Base-by-base conservation (phyloP, 129 eudicot species). In the Tagetes patula region DNA sequence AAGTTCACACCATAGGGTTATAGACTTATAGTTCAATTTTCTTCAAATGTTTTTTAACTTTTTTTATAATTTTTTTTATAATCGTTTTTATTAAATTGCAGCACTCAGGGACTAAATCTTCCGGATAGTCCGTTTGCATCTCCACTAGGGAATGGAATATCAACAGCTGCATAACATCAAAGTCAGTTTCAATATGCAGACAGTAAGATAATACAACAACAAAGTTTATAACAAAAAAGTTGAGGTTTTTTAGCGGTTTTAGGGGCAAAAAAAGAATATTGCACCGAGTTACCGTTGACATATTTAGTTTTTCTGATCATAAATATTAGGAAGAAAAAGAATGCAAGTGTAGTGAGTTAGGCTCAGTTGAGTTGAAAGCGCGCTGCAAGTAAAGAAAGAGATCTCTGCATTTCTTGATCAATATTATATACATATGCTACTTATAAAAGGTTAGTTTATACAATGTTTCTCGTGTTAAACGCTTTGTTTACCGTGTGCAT, bases 41-140 rank as follows among this genome's bases (percentile, higher is more conserved):
- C 1, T 54, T 30, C 11, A 55, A 7, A 34, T 41, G 30, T 2
- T 6, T 8, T 54, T 8, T 7, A 7, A 30, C 45, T 20, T n/a
- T 37, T 10, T 9, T 13, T 1, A 2, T 0, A 10, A 58, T 6
- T 3, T 1, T 0, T 42, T 32, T 54, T 40, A 30, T 55, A 20
- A 20, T 48, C 39, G 71, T 8, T 52, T 53, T 37, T 47, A 48
- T 11, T 9, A 61, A 78, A 41, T 65, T 75, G 78, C 84, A 83
- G 91, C 72, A 75, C 49, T 69, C 86, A 81, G 71, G 87, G 86
- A 67, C 64, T 43, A 45, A 81, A 78, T 76, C 91, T 86, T 49
- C 91, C 91, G 0, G 88, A 86, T 34, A 83, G 91, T 81, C 91
- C 87, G 12, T 81, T 86, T 72, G 91, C 85, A 54, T 75, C 87